A percentile compares a stretch with the other conserved stretches of the same genome.
phyloP scores from a whole-genome alignment of 192 early-diverging fungal species.

The Thamnidium elegans region DNA sequence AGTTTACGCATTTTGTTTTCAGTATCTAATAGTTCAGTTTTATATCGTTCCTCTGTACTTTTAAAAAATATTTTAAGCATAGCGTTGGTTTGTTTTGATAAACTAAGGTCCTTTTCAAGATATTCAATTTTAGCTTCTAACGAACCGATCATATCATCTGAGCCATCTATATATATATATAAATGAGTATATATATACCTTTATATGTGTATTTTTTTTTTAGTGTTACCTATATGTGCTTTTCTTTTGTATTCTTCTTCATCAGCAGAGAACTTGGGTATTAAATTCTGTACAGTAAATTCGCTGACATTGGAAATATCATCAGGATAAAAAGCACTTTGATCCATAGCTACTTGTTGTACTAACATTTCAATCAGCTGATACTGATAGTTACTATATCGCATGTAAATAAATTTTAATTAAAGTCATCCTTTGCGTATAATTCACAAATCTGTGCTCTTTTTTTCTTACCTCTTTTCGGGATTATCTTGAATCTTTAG shows the following conservation, averaged over 20 bases:
- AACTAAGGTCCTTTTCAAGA: slow-evolving; percentile 26
- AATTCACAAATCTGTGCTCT: background rate
- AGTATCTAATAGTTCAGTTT: slow-evolving; percentile 30
- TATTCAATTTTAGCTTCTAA: slow-evolving; percentile 29
- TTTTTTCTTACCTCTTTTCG: slow-evolving; percentile 20
- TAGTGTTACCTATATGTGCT: background rate
- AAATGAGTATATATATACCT: background rate
- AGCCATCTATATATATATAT: background rate
- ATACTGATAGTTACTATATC: slow-evolving; percentile 11
- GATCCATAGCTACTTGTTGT: slow-evolving; percentile 13
- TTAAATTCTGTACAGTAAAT: slow-evolving; percentile 10
- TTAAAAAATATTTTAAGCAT: slow-evolving; percentile 22
- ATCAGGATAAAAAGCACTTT: slow-evolving; percentile 9
- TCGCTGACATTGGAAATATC: slow-evolving; percentile 3
- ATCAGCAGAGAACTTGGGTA: slow-evolving; percentile 11
- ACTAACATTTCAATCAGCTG: slow-evolving; percentile 15
- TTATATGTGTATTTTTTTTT: background rate
- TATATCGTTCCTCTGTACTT: slow-evolving; percentile 20
- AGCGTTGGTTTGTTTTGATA: slow-evolving; percentile 30
- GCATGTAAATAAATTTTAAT: background rate
- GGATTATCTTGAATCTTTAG: slow-evolving; percentile 51
- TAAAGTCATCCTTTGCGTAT: no score
- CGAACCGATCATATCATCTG: slow-evolving; percentile 26
- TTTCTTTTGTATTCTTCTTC: background rate
- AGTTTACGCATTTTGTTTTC: slow-evolving; percentile 27